Conservation (phyloP, 2,329 filamentous ascomycete species). For the Paracoccidioides brasiliensis region DNA sequence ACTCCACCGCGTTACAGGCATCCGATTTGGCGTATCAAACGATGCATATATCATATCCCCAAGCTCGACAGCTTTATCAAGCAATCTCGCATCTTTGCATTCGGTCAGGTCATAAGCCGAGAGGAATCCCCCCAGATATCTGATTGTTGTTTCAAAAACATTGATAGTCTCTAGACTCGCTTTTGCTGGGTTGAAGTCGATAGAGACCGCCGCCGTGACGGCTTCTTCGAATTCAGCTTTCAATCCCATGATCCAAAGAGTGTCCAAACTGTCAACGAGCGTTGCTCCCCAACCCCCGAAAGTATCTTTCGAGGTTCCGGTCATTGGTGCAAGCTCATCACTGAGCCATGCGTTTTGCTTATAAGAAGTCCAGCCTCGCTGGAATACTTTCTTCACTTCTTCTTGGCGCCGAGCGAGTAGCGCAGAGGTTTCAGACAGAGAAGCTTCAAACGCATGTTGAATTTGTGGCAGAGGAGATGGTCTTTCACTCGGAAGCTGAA, state of each 20-base stretch:
- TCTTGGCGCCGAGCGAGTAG: background rate
- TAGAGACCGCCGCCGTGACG: conserved; percentile 36
- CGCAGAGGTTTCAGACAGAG: background rate
- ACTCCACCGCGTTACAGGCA: conserved; percentile 25
- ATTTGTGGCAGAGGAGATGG: background rate
- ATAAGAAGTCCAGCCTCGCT: background rate
- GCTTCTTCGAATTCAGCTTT: conserved; percentile 44
- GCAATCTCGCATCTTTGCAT: conserved; percentile 43
- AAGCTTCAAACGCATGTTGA: background rate
- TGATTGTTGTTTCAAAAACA: conserved; percentile 40
- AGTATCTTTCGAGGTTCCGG: background rate
- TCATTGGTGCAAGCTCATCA: background rate
- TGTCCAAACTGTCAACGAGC: conserved; percentile 48
- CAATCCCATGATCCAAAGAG: conserved; percentile 50
- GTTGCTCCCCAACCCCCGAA: conserved; percentile 53
- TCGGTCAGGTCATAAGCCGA: conserved; percentile 41
- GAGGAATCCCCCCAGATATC: conserved; percentile 41
- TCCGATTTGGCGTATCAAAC: conserved; percentile 20
- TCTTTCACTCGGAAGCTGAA: background rate
- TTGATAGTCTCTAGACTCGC: conserved; percentile 19
- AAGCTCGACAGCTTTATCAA: conserved; percentile 42
- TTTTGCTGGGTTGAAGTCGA: conserved; percentile 38
- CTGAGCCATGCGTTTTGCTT: background rate
- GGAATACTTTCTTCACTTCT: background rate
- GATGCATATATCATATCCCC: conserved; percentile 42